Evolutionary conservation across 257 asterid species (phyloP).

Genomic region (Fraxinus americana): DNA sequence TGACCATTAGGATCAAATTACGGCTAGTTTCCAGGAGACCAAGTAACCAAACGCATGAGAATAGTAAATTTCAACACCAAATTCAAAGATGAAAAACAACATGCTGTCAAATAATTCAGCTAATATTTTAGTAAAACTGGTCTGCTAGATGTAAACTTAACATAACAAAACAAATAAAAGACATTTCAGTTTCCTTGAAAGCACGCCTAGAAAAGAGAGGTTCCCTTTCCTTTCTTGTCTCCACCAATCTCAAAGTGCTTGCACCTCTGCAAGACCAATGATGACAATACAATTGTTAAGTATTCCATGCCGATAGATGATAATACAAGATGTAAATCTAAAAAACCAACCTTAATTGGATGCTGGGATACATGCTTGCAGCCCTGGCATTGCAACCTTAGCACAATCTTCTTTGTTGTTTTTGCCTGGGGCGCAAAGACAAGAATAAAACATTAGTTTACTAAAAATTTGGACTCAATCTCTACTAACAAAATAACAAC

Average conservation of each 20-base stretch:
- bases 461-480: background rate
- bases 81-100: constrained; percentile 6
- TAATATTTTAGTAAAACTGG: constrained; percentile 18
- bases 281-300: background rate
- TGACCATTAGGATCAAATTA: background rate
- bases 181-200: background rate
- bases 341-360: constrained; percentile 54
- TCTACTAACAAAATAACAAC: background rate
- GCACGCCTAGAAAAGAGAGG: constrained; percentile 44
- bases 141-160: constrained; percentile 2
- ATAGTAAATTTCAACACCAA: background rate
- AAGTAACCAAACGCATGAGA: background rate
- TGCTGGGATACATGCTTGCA: constrained; percentile 79
- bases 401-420: constrained; percentile 76
- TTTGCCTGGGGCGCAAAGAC: constrained; percentile 44
- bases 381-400: constrained; percentile 71
- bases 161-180: constrained; percentile 4
- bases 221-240: constrained; percentile 62
- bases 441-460: background rate
- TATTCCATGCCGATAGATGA: too few relatives aligned
- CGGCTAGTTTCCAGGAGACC: background rate
- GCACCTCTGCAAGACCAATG: constrained; percentile 43
- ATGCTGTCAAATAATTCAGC: constrained; percentile 18
- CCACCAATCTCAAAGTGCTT: constrained; percentile 62
- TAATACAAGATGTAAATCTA: background rate